Conservation (phyloP, 306 rosid species). For the Amphicarpaea edgeworthii region DNA sequence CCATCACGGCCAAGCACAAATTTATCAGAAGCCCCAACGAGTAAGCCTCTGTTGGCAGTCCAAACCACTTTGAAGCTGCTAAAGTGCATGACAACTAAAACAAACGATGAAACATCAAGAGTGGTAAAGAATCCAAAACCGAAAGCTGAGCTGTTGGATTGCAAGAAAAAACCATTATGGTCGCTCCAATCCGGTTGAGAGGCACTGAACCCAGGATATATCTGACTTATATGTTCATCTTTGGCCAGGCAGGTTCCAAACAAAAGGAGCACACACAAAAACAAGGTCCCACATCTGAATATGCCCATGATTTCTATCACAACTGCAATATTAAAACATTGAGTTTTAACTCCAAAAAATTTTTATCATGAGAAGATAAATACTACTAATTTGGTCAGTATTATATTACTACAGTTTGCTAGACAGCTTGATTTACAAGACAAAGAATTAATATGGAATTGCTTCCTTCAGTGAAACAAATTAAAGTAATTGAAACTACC, state of each 20-base stretch:
- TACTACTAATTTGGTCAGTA: neutral
- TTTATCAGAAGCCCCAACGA: constrained; percentile 62
- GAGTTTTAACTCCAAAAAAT: neutral
- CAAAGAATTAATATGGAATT: neutral
- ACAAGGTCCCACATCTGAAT: constrained; percentile 39
- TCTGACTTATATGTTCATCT: constrained; percentile 47
- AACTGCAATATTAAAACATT: constrained; percentile 37
- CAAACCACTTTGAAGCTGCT: constrained; percentile 63
- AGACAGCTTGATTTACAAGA: neutral
- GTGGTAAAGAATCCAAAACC: constrained; percentile 76
- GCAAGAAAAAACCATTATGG: constrained; percentile 67
- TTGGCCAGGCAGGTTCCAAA: constrained; percentile 56
- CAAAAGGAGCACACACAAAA: constrained; percentile 49
- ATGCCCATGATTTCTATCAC: constrained; percentile 44
- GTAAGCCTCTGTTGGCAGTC: constrained; percentile 80
- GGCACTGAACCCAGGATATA: constrained; percentile 65
- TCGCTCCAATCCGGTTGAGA: constrained; percentile 64
- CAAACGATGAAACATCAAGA: constrained; percentile 65
- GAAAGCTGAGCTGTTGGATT: constrained; percentile 68
- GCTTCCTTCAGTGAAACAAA: constrained; percentile 6
- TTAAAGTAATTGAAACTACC: constrained; percentile 4
- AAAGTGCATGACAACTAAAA: constrained; percentile 69
- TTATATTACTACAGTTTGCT: neutral
- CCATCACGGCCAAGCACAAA: constrained; percentile 72
- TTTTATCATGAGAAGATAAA: neutral